Conservation (phyloP, 495 filamentous ascomycete species). For the Hypoxylon lienhwacheense region DNA sequence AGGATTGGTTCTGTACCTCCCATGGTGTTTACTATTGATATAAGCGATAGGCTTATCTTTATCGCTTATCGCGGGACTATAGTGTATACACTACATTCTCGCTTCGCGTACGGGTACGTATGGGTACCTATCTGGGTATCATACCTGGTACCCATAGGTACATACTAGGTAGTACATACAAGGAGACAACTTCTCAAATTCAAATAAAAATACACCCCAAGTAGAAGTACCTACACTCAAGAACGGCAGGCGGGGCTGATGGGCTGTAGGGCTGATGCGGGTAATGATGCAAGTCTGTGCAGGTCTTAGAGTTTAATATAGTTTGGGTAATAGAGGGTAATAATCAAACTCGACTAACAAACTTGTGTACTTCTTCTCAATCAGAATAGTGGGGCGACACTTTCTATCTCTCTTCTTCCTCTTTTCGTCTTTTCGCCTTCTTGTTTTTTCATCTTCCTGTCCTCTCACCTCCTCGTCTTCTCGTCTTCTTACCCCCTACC, state of each 20-base stretch:
- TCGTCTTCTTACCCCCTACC: not conserved
- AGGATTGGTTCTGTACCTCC: conserved; percentile 7
- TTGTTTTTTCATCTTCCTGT: not conserved
- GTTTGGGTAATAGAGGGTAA: not conserved
- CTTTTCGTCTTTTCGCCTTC: not conserved
- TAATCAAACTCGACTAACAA: not conserved
- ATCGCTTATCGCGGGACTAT: conserved; percentile 20
- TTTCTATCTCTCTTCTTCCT: not conserved
- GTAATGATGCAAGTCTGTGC: not conserved
- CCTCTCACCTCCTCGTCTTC: not conserved
- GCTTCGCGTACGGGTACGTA: not conserved
- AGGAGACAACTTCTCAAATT: too few species aligned
- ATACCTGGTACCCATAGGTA: too few species aligned
- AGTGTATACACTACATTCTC: not conserved
- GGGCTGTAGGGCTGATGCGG: conserved; percentile 23
- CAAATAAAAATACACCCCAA: too few species aligned
- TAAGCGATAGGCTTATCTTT: conserved; percentile 14
- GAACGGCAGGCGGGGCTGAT: conserved; percentile 15
- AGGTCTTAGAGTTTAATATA: not conserved
- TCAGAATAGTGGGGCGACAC: too few species aligned
- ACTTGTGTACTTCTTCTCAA: too few species aligned
- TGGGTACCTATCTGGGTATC: not conserved
- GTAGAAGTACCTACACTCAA: too few species aligned
- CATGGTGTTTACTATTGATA: too few species aligned
- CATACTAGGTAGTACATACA: not conserved